These are phyloP conservation scores for Ophiostoma australiae DNA, from an alignment of 2,329 filamentous ascomycete genomes.

Conservation along the genomic window DNA sequence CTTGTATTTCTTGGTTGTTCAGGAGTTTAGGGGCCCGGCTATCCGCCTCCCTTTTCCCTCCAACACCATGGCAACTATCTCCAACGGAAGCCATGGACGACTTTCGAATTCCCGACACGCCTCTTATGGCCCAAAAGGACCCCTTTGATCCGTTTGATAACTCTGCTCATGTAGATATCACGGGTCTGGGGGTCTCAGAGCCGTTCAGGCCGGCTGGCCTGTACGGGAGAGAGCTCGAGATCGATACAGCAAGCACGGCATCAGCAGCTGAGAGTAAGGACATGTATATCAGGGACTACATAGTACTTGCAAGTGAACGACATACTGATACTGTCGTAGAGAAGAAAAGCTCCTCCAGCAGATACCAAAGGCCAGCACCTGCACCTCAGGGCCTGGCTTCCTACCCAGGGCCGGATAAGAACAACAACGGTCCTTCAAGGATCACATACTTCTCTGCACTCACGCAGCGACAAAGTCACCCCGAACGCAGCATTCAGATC, in stretches of 20 bases:
- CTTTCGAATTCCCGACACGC: conserved; percentile 21
- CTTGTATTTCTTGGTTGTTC: not conserved
- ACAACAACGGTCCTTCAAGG: not conserved
- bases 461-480: conserved; percentile 17
- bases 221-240: not conserved
- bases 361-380: not conserved
- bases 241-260: not conserved
- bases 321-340: not conserved
- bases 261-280: not conserved
- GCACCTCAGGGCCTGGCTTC: not conserved
- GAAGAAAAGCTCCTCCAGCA: not conserved
- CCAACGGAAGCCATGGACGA: not conserved
- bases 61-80: not conserved
- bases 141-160: not conserved
- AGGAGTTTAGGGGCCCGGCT: not conserved
- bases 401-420: not conserved
- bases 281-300: not conserved
- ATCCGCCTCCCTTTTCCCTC: not conserved
- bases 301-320: not conserved
- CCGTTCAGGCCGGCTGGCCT: no score
- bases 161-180: not conserved
- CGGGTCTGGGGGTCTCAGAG: not conserved
- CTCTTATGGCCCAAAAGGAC: not conserved
- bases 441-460: conserved; percentile 23
- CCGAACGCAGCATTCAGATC: not conserved